These are phyloP conservation scores for Echinochloa phyllopogon DNA, from an alignment of 176 grass and related monocot species.

Conservation along the genomic window DNA sequence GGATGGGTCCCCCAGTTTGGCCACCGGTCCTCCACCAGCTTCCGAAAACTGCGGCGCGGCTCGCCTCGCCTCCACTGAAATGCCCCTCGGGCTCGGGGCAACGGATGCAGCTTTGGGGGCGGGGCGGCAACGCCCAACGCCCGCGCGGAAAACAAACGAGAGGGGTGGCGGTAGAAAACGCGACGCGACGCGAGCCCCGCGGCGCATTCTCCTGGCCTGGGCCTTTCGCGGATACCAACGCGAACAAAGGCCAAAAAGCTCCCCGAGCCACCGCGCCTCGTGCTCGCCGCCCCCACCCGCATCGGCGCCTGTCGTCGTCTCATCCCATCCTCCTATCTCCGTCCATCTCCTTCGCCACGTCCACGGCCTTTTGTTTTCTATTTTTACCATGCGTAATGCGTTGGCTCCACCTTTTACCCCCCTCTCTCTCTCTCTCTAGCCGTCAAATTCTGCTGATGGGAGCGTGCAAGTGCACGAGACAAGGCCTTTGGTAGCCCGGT, in stretches of 20 bases:
- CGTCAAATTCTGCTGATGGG: too few species aligned
- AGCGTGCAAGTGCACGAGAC: too few species aligned
- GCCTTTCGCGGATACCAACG: constrained; percentile 39
- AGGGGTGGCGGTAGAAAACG: neutral
- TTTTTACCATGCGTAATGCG: too few species aligned
- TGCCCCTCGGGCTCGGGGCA: too few species aligned
- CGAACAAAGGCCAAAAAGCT: constrained; percentile 24
- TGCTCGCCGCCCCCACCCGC: constrained; percentile 30
- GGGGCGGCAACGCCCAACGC: neutral
- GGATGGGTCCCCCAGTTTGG: neutral
- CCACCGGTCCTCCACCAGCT: constrained; percentile 27
- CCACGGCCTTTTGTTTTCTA: too few species aligned
- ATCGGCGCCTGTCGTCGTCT: neutral
- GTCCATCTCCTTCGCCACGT: too few species aligned
- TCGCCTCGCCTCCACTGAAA: too few species aligned
- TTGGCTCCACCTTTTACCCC: too few species aligned
- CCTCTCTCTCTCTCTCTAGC: too few species aligned
- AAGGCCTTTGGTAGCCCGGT: too few species aligned
- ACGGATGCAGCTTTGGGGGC: neutral
- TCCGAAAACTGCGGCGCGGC: neutral
- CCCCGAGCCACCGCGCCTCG: constrained; percentile 25
- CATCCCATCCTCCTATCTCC: neutral
- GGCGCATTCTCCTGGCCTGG: constrained; percentile 14
- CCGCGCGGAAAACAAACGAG: constrained; percentile 5
- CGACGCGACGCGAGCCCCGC: constrained; percentile 16